Evolutionary conservation across 768 basidiomycete genomes (phyloP).

Genomic region (Crassisporium funariophilum): DNA sequence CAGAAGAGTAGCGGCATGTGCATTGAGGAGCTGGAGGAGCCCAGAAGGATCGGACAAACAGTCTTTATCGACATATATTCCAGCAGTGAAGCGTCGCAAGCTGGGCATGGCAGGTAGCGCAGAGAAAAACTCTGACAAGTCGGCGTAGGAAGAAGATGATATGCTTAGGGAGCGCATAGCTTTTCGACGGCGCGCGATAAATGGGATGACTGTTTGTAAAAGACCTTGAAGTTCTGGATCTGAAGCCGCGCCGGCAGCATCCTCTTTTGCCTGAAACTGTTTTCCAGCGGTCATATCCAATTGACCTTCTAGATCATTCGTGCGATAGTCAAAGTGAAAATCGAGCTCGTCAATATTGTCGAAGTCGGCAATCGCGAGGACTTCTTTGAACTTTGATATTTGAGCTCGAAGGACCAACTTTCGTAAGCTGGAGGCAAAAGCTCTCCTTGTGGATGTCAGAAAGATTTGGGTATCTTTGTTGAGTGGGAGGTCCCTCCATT

Average conservation of each 20-base stretch:
- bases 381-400: conserved; percentile 31
- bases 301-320: neutral
- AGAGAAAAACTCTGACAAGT: conserved; percentile 35
- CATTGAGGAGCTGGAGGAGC: conserved; percentile 22
- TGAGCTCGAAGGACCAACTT: conserved; percentile 36
- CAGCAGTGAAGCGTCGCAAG: conserved; percentile 25
- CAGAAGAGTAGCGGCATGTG: conserved; percentile 21
- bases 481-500: conserved; percentile 40
- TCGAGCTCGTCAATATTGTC: conserved; percentile 34
- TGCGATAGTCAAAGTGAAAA: conserved; percentile 34
- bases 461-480: conserved; percentile 31
- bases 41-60: conserved; percentile 27
- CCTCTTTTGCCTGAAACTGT: neutral
- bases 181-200: conserved; percentile 28
- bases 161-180: conserved; percentile 34
- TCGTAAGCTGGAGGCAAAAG: conserved; percentile 33
- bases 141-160: conserved; percentile 31
- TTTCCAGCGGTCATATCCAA: neutral
- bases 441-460: conserved; percentile 25
- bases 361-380: conserved; percentile 31
- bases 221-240: conserved; percentile 19
- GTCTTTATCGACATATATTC: conserved; percentile 21
- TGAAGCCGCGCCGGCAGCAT: neutral
- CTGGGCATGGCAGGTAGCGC: conserved; percentile 27
- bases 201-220: conserved; percentile 29